Evolutionary conservation across 345 rosid genomes (phyloP).

Genomic region (Aquilaria malaccensis): DNA sequence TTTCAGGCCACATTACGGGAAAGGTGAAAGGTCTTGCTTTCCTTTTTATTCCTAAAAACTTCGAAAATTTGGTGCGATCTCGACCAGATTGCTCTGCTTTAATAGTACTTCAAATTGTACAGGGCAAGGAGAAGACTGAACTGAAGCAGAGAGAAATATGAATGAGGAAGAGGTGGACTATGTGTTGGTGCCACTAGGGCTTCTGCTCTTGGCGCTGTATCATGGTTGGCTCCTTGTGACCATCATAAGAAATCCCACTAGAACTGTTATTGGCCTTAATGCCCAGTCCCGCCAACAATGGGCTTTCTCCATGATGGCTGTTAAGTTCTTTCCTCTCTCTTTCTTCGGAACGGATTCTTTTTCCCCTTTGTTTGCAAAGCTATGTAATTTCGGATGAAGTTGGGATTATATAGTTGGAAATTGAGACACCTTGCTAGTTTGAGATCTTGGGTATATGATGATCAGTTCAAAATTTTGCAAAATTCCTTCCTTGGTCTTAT

Average conservation of each 20-base stretch:
- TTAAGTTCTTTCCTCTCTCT: slow-evolving; percentile 21
- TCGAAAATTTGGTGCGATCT: too few species aligned
- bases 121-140: too few species aligned
- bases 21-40: too few species aligned
- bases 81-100: background rate
- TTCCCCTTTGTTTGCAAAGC: background rate
- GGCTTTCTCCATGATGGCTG: slow-evolving; percentile 73
- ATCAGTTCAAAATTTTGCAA: too few species aligned
- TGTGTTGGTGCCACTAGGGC: slow-evolving; percentile 38
- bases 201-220: slow-evolving; percentile 28
- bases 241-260: slow-evolving; percentile 24
- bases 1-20: too few species aligned
- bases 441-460: too few species aligned
- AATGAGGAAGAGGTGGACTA: slow-evolving; percentile 34
- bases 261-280: slow-evolving; percentile 64
- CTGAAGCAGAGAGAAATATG: slow-evolving; percentile 9
- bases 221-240: slow-evolving; percentile 45
- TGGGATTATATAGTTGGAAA: too few species aligned
- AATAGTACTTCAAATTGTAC: too few species aligned
- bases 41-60: too few species aligned
- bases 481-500: too few species aligned
- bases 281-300: slow-evolving; percentile 81
- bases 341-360: background rate
- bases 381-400: too few species aligned
- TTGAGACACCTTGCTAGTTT: too few species aligned